Percentiles rank a stretch among this genome's conserved stretches.
These are phyloP conservation scores for Sonneratia caseolaris DNA, from an alignment of 345 rosid genomes.

Conservation along the genomic window DNA sequence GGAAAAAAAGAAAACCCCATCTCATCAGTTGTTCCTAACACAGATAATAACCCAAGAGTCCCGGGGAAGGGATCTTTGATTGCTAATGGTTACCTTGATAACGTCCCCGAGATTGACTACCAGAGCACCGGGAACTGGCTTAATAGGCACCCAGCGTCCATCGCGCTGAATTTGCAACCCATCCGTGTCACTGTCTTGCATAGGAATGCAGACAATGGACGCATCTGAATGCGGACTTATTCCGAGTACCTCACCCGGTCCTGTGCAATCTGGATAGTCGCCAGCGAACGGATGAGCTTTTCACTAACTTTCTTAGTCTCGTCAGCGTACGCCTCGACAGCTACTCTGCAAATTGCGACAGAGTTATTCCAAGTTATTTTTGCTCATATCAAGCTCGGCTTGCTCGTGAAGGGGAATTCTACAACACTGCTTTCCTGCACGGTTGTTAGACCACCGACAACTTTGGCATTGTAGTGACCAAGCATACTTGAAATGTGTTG, in stretches of 20 bases:
- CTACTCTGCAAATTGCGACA: not conserved
- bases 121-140: conserved; percentile 18
- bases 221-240: conserved; percentile 22
- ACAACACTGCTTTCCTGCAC: no score
- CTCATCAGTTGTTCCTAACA: no score
- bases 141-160: conserved; percentile 14
- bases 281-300: conserved; percentile 16
- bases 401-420: no score
- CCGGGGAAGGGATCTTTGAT: not conserved
- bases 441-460: no score
- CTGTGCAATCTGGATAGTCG: conserved; percentile 15
- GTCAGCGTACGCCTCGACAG: conserved; percentile 4
- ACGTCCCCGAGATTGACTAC: conserved; percentile 13
- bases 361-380: no score
- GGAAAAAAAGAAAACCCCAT: no score
- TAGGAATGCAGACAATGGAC: conserved; percentile 15
- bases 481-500: not conserved
- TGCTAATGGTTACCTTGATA: not conserved
- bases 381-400: no score
- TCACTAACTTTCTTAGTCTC: conserved; percentile 3
- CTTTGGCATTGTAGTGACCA: no score
- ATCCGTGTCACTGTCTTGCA: conserved; percentile 9
- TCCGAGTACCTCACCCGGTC: conserved; percentile 20
- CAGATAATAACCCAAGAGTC: no score
- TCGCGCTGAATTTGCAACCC: conserved; percentile 21